Evolutionary conservation across 371 early-diverging fungal species (phyloP), one percentile per base, ranked within the genome.

Genomic region (Chytridium lagenaria): DNA sequence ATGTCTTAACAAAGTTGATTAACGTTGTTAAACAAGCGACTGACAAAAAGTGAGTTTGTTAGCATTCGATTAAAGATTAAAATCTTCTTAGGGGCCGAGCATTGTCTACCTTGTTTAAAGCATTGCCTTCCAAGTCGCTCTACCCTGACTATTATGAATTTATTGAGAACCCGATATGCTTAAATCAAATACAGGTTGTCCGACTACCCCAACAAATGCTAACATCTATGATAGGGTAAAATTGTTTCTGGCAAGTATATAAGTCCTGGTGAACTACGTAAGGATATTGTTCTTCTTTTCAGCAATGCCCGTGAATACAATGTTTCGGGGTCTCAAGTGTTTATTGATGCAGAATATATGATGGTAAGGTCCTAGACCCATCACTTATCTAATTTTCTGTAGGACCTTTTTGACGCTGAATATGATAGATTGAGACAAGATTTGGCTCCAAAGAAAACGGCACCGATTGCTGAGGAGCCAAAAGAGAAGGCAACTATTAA

Each of bases 291-390:
- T 0, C 76, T 89, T 10, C 89, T 93, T 87, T 88, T 92, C 31
- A 76, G 83, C 0, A 94, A 94, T 74, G 93, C 93, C 2, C 91
- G 88, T 72, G 86, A 83, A 26, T 94, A 92, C 77, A 94, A 94
- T 63, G 82, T 85, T 7, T 86, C 89, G 39, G 90, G 88, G 19
- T 92, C 92, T 1, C 84, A 88, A 72, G 90, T 93, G 1, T 92
- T 90, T 74, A 76, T 85, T 30, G 95, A 94, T 79, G 92, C 95
- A 2, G 66, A 50, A 16, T 70, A 77, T 12, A 55, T 83, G 23
- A 65, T 76, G 78, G 76, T 69, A 69, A 40, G 10, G 26, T 44
- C 19, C 44, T 44, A 7, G 12, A 52, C 23, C 26, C 23, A 52
- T 15, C 55, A 12, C 10, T 37, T 2, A 2, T 40, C 39, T 66